Evolutionary conservation across 352 stramenopile species (phyloP).

Genomic region (Phytophthora chlamydospora): DNA sequence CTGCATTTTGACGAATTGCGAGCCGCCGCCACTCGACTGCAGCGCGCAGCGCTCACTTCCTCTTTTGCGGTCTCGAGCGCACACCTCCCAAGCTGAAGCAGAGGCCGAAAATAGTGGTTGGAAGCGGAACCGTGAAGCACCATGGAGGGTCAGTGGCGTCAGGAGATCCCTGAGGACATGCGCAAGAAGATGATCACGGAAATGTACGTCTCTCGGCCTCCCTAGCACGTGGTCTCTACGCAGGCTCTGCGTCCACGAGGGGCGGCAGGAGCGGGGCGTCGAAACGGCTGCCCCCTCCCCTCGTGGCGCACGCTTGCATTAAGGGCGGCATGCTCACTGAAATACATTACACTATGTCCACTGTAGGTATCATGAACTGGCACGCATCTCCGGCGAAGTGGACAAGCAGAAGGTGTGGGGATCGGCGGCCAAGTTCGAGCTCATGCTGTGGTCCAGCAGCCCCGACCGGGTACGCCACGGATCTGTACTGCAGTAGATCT

Average conservation of each 20-base stretch:
- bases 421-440: slow-evolving; percentile 86
- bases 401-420: slow-evolving; percentile 89
- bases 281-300: slow-evolving; percentile 15
- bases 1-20: slow-evolving; percentile 32
- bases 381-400: slow-evolving; percentile 80
- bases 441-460: slow-evolving; percentile 86
- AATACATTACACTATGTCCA: background rate
- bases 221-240: slow-evolving; percentile 1
- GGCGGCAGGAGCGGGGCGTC: background rate
- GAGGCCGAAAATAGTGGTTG: slow-evolving; percentile 20
- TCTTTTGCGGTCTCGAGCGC: slow-evolving; percentile 41
- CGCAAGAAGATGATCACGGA: slow-evolving; percentile 90
- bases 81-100: slow-evolving; percentile 19
- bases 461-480: slow-evolving; percentile 54
- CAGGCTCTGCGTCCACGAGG: background rate
- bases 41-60: slow-evolving; percentile 39
- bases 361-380: slow-evolving; percentile 81
- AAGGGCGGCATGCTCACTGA: background rate
- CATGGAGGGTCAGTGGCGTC: slow-evolving; percentile 75
- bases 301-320: slow-evolving; percentile 7
- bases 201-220: slow-evolving; percentile 57
- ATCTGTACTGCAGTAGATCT: slow-evolving; percentile 1
- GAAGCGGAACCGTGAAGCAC: slow-evolving; percentile 23
- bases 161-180: slow-evolving; percentile 81
- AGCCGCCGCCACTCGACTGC: background rate